These are phyloP conservation scores for Craterostigma plantagineum DNA, from an alignment of 257 asterid genomes.

Conservation along the genomic window DNA sequence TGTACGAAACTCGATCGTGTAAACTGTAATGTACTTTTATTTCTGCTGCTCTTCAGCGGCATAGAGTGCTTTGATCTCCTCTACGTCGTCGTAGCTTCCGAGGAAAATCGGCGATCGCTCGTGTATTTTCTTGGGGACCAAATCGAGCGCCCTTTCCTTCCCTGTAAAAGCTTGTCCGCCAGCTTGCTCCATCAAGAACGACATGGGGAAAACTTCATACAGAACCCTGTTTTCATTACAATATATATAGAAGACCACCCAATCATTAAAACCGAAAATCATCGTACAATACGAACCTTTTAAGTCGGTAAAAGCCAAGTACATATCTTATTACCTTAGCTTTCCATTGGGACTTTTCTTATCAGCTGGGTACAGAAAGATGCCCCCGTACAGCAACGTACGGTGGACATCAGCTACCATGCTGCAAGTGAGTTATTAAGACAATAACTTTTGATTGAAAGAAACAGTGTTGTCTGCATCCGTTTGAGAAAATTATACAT, in stretches of 20 bases:
- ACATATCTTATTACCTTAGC: slow-evolving; percentile 33
- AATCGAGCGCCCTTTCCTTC: slow-evolving; percentile 76
- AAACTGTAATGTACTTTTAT: too few species aligned
- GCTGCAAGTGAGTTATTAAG: slow-evolving; percentile 26
- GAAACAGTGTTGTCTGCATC: too few species aligned
- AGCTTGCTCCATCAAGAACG: slow-evolving; percentile 94
- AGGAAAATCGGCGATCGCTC: slow-evolving; percentile 89
- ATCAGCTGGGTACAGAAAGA: slow-evolving; percentile 93
- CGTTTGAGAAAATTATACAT: too few species aligned
- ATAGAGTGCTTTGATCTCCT: slow-evolving; percentile 76
- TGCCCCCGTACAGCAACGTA: slow-evolving; percentile 91
- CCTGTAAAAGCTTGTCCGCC: slow-evolving; percentile 97
- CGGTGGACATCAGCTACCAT: slow-evolving; percentile 99
- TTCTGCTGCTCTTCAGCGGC: slow-evolving; percentile 35
- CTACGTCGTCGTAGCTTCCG: slow-evolving; percentile 86
- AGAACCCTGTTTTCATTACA: slow-evolving; percentile 42
- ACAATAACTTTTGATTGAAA: neutral
- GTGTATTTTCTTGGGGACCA: slow-evolving; percentile 69
- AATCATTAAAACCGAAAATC: slow-evolving; percentile 2
- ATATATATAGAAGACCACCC: too few species aligned
- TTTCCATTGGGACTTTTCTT: slow-evolving; percentile 93
- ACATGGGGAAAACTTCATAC: slow-evolving; percentile 93
- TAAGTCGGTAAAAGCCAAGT: neutral
- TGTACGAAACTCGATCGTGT: too few species aligned
- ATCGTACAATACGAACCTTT: neutral